phyloP scores from a whole-genome alignment of 768 basidiomycete genomes.

The Mycena rebaudengoi region DNA sequence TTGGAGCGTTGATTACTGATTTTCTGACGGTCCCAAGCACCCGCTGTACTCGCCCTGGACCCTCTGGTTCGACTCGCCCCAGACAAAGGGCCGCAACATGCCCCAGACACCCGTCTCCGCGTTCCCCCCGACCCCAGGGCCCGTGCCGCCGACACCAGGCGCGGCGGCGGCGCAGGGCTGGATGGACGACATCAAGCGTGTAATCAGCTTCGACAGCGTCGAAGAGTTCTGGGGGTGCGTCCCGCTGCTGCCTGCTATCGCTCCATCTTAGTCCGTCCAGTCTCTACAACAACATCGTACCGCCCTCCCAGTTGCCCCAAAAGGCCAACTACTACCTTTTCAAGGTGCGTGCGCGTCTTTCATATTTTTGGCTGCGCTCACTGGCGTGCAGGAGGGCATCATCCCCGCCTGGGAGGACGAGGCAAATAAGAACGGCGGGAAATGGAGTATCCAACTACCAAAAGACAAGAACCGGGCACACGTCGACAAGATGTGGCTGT shows the following conservation, averaged over 20 bases:
- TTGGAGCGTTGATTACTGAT: not conserved
- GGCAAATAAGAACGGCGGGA: conserved; percentile 96
- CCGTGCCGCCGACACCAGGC: conserved; percentile 76
- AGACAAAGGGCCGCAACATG: conserved; percentile 88
- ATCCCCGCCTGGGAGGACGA: conserved; percentile 98
- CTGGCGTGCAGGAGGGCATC: conserved; percentile 77
- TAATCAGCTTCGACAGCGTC: conserved; percentile 94
- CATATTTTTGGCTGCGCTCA: not conserved
- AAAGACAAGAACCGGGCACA: conserved; percentile 88
- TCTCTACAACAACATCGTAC: conserved; percentile 96
- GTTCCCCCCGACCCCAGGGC: conserved; percentile 81
- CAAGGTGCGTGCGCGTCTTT: conserved; percentile 66
- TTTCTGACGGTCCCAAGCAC: conserved; percentile 62
- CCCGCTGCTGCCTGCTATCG: not conserved
- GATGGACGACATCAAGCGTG: conserved; percentile 99
- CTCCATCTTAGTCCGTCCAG: conserved; percentile 46
- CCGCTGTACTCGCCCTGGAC: conserved; percentile 96
- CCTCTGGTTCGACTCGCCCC: conserved; percentile 96
- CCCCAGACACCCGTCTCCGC: conserved; percentile 85
- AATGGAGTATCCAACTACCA: conserved; percentile 98
- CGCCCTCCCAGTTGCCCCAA: conserved; percentile 89
- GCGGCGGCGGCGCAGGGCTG: conserved; percentile 83
- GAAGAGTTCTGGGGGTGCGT: conserved; percentile 99
- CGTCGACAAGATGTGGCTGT: conserved; percentile 98
- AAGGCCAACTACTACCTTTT: conserved; percentile 99